These are phyloP conservation scores for Wickerhamiella alocasiicola DNA, from an alignment of 805 yeast species.

Conservation along the genomic window DNA sequence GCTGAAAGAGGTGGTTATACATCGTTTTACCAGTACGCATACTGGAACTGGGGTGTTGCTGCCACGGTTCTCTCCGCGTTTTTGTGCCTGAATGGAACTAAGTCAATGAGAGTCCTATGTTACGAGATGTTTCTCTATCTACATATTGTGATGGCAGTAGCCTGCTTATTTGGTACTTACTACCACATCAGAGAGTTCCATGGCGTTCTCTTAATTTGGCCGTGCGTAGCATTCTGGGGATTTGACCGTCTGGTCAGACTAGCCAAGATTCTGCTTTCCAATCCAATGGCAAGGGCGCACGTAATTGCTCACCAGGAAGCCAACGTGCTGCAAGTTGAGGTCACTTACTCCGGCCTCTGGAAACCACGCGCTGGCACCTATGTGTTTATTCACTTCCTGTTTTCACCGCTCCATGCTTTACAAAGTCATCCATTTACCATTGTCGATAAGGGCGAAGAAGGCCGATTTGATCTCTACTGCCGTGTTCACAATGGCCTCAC, in stretches of 20 bases:
- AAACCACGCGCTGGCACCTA: conserved; percentile 42
- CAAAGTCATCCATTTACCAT: conserved; percentile 62
- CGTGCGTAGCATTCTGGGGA: conserved; percentile 54
- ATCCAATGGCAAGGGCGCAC: conserved; percentile 27
- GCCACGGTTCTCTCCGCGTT: conserved; percentile 21
- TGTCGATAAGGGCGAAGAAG: conserved; percentile 11
- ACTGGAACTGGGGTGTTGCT: conserved; percentile 23
- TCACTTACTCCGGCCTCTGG: conserved; percentile 35
- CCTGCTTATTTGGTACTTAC: conserved; percentile 47
- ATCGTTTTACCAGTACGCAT: conserved; percentile 43
- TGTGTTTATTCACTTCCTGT: conserved; percentile 37
- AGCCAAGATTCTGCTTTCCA: conserved; percentile 42
- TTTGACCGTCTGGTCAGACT: conserved; percentile 51
- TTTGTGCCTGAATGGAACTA: conserved; percentile 30
- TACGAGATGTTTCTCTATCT: conserved; percentile 47
- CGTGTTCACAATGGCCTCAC: conserved; percentile 44
- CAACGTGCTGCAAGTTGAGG: conserved; percentile 19
- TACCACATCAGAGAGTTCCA: conserved; percentile 31
- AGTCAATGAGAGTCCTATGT: conserved; percentile 33
- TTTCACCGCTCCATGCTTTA: conserved; percentile 35
- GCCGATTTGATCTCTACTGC: conserved; percentile 16
- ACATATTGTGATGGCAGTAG: conserved; percentile 43
- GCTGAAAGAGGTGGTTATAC: conserved; percentile 29
- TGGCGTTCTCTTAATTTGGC: conserved; percentile 36
- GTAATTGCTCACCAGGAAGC: conserved; percentile 8